Conservation (phyloP, 441 rosid genomes). For the Bruguiera hainesii region DNA sequence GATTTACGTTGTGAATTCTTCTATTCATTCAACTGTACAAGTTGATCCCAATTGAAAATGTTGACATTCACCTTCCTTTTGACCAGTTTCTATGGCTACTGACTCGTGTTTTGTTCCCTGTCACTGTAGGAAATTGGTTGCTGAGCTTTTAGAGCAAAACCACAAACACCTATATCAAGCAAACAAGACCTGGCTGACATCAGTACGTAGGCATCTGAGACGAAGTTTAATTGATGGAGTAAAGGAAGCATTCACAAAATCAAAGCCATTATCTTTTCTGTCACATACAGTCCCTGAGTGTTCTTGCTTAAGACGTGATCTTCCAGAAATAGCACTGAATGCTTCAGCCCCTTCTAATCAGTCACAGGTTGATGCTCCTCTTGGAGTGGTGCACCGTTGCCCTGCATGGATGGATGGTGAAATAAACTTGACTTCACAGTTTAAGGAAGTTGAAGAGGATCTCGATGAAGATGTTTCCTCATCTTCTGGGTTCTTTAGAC, state of each 20-base stretch:
- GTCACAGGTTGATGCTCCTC: constrained; percentile 38
- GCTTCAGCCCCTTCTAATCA: constrained; percentile 28
- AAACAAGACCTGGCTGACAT: constrained; percentile 72
- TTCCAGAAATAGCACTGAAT: constrained; percentile 22
- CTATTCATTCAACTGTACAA: background rate
- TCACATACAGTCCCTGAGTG: constrained; percentile 91
- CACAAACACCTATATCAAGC: constrained; percentile 71
- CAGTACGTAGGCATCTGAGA: constrained; percentile 65
- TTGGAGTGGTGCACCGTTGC: constrained; percentile 58
- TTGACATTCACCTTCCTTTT: background rate
- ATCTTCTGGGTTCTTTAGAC: constrained; percentile 65
- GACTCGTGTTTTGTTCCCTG: constrained; percentile 4
- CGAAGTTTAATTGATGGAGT: constrained; percentile 69
- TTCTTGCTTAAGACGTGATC: constrained; percentile 48
- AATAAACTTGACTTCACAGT: constrained; percentile 39
- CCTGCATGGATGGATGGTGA: constrained; percentile 68
- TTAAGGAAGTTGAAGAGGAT: constrained; percentile 73
- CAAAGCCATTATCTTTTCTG: constrained; percentile 64
- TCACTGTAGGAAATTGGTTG: constrained; percentile 55
- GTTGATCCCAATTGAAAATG: background rate
- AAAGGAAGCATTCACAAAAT: constrained; percentile 45
- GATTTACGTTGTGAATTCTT: background rate
- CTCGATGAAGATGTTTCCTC: constrained; percentile 68
- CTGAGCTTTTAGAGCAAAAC: constrained; percentile 64
- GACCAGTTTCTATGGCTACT: background rate